These are phyloP conservation scores for Penicillium crystallinum DNA, from an alignment of 495 filamentous ascomycete genomes.

Conservation along the genomic window DNA sequence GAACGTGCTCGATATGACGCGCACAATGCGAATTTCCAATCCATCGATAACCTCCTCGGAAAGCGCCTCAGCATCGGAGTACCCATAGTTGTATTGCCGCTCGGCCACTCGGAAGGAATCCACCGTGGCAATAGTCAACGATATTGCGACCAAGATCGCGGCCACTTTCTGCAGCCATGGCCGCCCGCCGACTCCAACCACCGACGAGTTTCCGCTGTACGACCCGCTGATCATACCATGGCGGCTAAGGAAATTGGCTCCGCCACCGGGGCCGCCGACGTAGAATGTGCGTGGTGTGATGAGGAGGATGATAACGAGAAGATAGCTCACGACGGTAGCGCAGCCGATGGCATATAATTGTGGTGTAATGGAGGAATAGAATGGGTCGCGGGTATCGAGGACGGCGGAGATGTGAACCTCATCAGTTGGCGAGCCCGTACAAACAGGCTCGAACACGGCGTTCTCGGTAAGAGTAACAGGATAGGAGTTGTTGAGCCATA, in stretches of 20 bases:
- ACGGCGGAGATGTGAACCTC: constrained; percentile 33
- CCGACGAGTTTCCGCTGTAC: constrained; percentile 57
- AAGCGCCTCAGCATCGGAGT: constrained; percentile 66
- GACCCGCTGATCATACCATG: constrained; percentile 80
- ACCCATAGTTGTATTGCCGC: constrained; percentile 66
- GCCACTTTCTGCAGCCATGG: constrained; percentile 97
- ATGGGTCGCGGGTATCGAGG: constrained; percentile 70
- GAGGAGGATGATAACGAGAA: constrained; percentile 89
- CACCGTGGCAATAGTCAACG: constrained; percentile 84
- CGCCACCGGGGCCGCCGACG: constrained; percentile 62
- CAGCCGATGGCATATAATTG: constrained; percentile 89
- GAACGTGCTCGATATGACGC: constrained; percentile 89
- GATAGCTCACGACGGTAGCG: constrained; percentile 85
- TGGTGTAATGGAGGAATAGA: constrained; percentile 86
- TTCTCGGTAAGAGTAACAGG: constrained; percentile 57
- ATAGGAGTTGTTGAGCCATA: constrained; percentile 53
- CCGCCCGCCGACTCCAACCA: constrained; percentile 81
- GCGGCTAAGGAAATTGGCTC: constrained; percentile 70
- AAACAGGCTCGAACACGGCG: constrained; percentile 59
- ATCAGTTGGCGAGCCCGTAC: constrained; percentile 38
- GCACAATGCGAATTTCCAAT: constrained; percentile 77
- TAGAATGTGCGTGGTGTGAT: constrained; percentile 89
- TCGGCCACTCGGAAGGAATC: constrained; percentile 83
- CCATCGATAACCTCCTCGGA: constrained; percentile 73
- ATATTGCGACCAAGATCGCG: constrained; percentile 82